Evolutionary conservation across 345 rosid species (phyloP).

Genomic region (Erucastrum elatum): DNA sequence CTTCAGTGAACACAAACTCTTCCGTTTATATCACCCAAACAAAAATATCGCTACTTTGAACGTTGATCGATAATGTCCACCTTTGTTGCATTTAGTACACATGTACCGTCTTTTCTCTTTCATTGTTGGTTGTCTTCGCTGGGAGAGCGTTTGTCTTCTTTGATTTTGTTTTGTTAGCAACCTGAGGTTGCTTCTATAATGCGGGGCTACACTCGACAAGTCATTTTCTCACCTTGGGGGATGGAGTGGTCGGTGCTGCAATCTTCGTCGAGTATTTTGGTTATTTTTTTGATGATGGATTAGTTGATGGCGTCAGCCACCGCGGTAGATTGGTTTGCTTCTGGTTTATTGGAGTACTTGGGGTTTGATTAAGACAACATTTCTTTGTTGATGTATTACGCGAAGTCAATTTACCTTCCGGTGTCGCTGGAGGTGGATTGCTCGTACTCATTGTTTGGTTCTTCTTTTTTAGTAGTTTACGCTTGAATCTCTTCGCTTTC

Average conservation of each 20-base stretch:
- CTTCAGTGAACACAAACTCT: too few relatives aligned
- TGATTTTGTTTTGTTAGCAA: background rate
- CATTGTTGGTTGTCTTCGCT: background rate
- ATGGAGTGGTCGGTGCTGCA: background rate
- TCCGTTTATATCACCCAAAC: too few relatives aligned
- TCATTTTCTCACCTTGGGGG: background rate
- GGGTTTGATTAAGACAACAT: background rate
- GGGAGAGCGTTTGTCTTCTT: background rate
- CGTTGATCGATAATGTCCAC: too few relatives aligned
- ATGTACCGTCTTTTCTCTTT: too few relatives aligned
- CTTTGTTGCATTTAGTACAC: background rate
- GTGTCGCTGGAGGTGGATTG: too few relatives aligned
- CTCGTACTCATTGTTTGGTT: too few relatives aligned
- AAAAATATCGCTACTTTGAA: too few relatives aligned
- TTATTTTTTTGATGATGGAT: background rate
- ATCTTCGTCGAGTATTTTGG: background rate
- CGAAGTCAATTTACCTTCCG: background rate
- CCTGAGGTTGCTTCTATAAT: background rate
- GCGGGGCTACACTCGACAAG: background rate
- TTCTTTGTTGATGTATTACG: background rate
- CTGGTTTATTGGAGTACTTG: background rate
- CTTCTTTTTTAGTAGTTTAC: too few relatives aligned
- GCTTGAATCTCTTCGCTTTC: too few relatives aligned
- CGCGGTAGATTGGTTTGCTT: background rate
- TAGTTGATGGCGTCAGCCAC: background rate